Conservation (phyloP, 2,329 filamentous ascomycete species). For the Ophiostoma quercus region DNA sequence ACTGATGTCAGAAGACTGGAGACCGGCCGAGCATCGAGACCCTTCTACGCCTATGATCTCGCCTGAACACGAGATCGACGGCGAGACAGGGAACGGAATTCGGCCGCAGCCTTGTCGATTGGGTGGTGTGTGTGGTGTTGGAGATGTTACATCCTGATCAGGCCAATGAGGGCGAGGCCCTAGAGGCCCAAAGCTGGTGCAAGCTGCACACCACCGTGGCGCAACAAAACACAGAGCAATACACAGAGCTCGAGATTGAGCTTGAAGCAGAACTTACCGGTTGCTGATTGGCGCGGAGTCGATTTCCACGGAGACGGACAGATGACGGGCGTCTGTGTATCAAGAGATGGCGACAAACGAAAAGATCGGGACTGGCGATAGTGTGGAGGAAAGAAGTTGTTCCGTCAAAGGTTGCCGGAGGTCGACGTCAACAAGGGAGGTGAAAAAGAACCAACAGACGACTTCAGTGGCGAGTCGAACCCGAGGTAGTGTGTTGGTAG, state of each 20-base stretch:
- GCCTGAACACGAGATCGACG: not conserved
- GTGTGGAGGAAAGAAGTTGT: not conserved
- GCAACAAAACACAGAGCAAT: not conserved
- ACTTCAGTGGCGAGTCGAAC: not conserved
- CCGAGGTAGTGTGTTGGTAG: not conserved
- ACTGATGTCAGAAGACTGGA: not conserved
- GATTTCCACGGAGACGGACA: not conserved
- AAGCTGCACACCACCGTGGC: conserved; percentile 7
- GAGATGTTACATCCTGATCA: not conserved
- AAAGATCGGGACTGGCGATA: not conserved
- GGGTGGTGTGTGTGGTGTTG: not conserved
- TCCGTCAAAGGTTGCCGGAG: not conserved
- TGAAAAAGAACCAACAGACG: conserved; percentile 4
- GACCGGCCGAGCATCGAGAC: not conserved
- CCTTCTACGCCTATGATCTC: not conserved
- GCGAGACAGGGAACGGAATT: not conserved
- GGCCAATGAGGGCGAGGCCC: not conserved
- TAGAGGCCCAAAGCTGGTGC: not conserved
- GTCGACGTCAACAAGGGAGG: not conserved
- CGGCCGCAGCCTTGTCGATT: conserved; percentile 4
- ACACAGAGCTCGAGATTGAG: not conserved
- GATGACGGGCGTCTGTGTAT: not conserved
- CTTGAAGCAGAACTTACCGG: not conserved
- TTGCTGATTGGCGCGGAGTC: not conserved
- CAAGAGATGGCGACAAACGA: not conserved